Percentiles rank a stretch among this genome's conserved stretches.
Conservation (phyloP, 768 basidiomycete species). For the Rubroboletus pulcherrimus region DNA sequence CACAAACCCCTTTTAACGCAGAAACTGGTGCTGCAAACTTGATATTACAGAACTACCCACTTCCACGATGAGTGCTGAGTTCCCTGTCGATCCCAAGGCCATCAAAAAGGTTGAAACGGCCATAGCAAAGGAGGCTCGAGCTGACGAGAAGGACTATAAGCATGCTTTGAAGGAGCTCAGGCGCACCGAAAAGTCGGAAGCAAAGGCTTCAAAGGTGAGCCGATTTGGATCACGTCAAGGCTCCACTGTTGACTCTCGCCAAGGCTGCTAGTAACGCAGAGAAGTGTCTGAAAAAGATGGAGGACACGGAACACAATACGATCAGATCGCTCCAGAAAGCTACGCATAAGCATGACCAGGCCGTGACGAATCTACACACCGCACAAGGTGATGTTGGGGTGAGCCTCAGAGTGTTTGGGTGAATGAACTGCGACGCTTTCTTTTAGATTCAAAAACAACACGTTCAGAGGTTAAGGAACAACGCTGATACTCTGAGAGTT, state of each 20-base stretch:
- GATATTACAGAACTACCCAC: neutral
- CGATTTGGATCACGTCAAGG: neutral
- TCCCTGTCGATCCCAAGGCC: slow-evolving; percentile 23
- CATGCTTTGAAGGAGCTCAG: slow-evolving; percentile 52
- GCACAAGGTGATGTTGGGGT: slow-evolving; percentile 47
- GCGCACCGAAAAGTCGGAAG: slow-evolving; percentile 49
- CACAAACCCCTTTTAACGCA: slow-evolving; percentile 8
- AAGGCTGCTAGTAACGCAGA: slow-evolving; percentile 47
- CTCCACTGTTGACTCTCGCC: neutral
- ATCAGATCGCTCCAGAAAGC: slow-evolving; percentile 52
- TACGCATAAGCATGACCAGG: slow-evolving; percentile 48
- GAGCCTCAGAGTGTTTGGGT: neutral
- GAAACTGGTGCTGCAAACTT: neutral
- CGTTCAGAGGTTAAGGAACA: slow-evolving; percentile 15
- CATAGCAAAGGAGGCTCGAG: slow-evolving; percentile 47
- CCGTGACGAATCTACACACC: slow-evolving; percentile 38
- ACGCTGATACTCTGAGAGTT: slow-evolving; percentile 16
- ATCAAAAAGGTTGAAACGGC: slow-evolving; percentile 43
- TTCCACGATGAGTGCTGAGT: slow-evolving; percentile 20
- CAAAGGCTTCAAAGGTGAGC: slow-evolving; percentile 50
- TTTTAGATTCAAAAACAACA: slow-evolving; percentile 27
- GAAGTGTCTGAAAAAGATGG: slow-evolving; percentile 44
- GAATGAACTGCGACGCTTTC: neutral
- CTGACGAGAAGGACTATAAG: slow-evolving; percentile 48
- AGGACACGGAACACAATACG: slow-evolving; percentile 48